A percentile compares a stretch with the other conserved stretches of the same genome.
Conservation (phyloP, 1,284 basidiomycete genomes). For the Peniophora sp. region DNA sequence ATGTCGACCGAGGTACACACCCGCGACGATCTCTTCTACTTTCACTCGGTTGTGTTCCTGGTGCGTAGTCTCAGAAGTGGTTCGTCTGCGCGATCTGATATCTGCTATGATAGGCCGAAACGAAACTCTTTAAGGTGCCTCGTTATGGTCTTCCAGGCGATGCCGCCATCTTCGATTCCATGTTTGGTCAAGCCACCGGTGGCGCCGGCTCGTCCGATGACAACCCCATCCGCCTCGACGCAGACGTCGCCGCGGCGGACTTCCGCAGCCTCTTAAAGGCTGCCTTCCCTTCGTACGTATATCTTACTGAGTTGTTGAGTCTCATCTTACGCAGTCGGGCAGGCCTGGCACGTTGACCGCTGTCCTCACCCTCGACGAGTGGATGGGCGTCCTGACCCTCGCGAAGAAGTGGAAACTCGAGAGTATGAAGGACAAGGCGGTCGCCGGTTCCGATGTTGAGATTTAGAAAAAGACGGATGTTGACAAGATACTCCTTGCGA, state of each 20-base stretch:
- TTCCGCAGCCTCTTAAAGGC: background rate
- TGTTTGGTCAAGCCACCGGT: background rate
- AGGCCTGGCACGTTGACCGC: background rate
- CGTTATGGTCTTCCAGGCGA: background rate
- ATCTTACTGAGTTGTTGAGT: no score
- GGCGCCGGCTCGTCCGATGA: background rate
- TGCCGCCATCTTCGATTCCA: background rate
- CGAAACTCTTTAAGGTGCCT: background rate
- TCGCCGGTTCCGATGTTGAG: background rate
- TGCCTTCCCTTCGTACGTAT: background rate
- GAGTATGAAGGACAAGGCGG: background rate
- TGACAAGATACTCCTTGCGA: background rate
- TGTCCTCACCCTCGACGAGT: conserved; percentile 2
- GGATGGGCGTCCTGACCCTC: conserved; percentile 7
- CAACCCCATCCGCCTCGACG: background rate
- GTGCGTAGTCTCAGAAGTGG: no score
- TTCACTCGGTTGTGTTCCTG: background rate
- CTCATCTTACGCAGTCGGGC: background rate
- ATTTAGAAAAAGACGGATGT: background rate
- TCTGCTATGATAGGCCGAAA: background rate
- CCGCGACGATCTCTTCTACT: conserved; percentile 1
- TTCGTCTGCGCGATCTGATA: background rate
- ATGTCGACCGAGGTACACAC: background rate
- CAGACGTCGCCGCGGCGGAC: background rate
- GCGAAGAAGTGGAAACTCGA: conserved; percentile 8